Base-by-base conservation (phyloP, 768 basidiomycete genomes). In the Tulasnella calospora region DNA sequence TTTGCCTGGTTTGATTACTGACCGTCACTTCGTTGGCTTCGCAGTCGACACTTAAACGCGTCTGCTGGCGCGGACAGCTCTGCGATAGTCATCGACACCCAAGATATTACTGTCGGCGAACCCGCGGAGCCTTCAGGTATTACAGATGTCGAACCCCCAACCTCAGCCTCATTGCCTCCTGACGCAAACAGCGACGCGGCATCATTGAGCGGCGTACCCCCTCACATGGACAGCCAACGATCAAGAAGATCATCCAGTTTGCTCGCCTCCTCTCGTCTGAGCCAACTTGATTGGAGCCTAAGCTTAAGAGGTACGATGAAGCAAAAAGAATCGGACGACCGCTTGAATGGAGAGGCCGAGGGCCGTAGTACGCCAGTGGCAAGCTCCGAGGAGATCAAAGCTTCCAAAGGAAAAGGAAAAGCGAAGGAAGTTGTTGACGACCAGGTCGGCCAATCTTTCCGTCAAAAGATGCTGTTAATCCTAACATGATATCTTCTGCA, bases 361-460 rank as follows among this genome's bases (percentile, higher is more conserved):
- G n/a, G 36, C n/a, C 71, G 36, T 19, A 36, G 6, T 72, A 36
- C 71, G n/a, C 36, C 71, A n/a, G 36, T 72, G 36, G 71, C 41
- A 41, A 15, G 36, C 47, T 75, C 74, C 33, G 74, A 47, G 36
- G 74, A 47, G 38, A 21, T 44, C 30, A 75, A 51, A 47, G 27
- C 40, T 71, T 71, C 41, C 74, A 81, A 79, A 71, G 41, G 40
- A 21, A 85, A 82, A 79, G 87, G 87, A 36, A 89, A 89, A 79
- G 88, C 88, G 33, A 89, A 89, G 79, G 88, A 84, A 55, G 87
- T 85, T 81, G 88, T 86, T 77, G 82, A 72, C 40, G 61, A 76
- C n/a, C 69, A 72, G 57, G 76, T 79, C 12, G 76, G 70, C 30
- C n/a, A 38, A 35, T 27, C 27, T 57, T 38, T 33, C 57, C 33